phyloP scores from a whole-genome alignment of 331 rosid genomes.

The Malus hybrid region DNA sequence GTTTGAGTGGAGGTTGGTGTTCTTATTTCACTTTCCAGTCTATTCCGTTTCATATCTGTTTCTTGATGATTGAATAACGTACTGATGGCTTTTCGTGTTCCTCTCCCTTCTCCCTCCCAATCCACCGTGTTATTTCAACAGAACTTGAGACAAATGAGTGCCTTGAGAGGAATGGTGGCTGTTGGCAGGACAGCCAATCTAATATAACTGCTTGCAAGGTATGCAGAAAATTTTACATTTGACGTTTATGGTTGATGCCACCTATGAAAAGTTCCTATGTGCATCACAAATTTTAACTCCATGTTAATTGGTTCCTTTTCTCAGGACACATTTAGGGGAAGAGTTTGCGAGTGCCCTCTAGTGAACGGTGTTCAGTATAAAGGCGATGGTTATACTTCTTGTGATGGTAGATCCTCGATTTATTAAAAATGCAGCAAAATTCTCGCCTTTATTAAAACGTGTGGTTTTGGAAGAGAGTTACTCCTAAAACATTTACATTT shows the following conservation, averaged over 20 bases:
- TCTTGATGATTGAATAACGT: not conserved
- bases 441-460: not conserved
- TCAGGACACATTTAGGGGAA: slow-evolving; percentile 96
- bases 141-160: slow-evolving; percentile 88
- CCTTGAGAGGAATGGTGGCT: slow-evolving; percentile 73
- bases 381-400: slow-evolving; percentile 80
- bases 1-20: slow-evolving; percentile 69
- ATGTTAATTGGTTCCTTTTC: not conserved
- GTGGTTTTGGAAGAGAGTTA: not conserved
- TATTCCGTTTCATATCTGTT: not conserved
- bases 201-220: slow-evolving; percentile 93
- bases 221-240: slow-evolving; percentile 2
- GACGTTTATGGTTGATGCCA: not conserved
- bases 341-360: slow-evolving; percentile 89
- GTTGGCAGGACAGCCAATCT: slow-evolving; percentile 52
- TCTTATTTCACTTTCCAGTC: slow-evolving; percentile 13
- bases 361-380: slow-evolving; percentile 73
- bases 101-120: not conserved
- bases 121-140: slow-evolving; percentile 19
- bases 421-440: not conserved
- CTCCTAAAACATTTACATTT: slow-evolving; percentile 1
- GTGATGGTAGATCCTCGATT: slow-evolving; percentile 47
- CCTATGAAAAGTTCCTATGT: not conserved
- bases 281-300: not conserved
- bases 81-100: not conserved